These are phyloP conservation scores for Juglanconis sp. DNA, from an alignment of 2,329 filamentous ascomycete genomes.

Conservation along the genomic window DNA sequence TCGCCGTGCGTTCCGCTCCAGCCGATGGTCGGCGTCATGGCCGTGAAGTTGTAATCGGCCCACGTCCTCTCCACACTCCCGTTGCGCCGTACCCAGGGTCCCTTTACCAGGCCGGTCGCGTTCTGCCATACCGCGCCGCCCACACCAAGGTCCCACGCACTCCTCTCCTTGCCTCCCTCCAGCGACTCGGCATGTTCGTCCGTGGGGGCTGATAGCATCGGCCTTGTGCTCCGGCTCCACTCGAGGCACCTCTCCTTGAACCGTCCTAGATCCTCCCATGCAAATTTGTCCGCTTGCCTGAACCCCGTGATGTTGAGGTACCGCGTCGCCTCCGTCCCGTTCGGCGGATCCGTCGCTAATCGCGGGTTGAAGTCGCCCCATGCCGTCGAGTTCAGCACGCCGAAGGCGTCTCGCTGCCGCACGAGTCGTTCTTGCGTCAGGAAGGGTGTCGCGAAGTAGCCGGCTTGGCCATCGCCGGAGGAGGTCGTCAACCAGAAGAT, in stretches of 20 bases:
- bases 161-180: neutral
- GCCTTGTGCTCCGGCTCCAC: slow-evolving; percentile 53
- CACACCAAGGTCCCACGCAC: slow-evolving; percentile 28
- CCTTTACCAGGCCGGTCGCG: slow-evolving; percentile 71
- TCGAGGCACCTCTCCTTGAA: slow-evolving; percentile 65
- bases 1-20: slow-evolving; percentile 58
- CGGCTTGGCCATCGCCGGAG: slow-evolving; percentile 37
- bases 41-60: slow-evolving; percentile 60
- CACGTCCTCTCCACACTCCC: slow-evolving; percentile 44
- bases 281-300: slow-evolving; percentile 68
- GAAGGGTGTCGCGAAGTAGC: slow-evolving; percentile 40
- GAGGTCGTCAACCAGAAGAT: slow-evolving; percentile 43
- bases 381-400: slow-evolving; percentile 50
- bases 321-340: slow-evolving; percentile 30
- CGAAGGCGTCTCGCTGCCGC: slow-evolving; percentile 50
- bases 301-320: slow-evolving; percentile 77
- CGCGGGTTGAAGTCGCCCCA: slow-evolving; percentile 60
- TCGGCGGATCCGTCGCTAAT: slow-evolving; percentile 25
- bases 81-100: slow-evolving; percentile 67
- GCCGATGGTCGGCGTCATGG: slow-evolving; percentile 60
- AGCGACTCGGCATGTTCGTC: slow-evolving; percentile 42
- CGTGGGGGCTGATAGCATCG: slow-evolving; percentile 36
- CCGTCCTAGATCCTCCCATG: slow-evolving; percentile 68
- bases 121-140: slow-evolving; percentile 66
- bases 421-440: slow-evolving; percentile 44